These are phyloP conservation scores for Babesia gibsoni DNA, from an alignment of 169 alveolate genomes.

Conservation along the genomic window DNA sequence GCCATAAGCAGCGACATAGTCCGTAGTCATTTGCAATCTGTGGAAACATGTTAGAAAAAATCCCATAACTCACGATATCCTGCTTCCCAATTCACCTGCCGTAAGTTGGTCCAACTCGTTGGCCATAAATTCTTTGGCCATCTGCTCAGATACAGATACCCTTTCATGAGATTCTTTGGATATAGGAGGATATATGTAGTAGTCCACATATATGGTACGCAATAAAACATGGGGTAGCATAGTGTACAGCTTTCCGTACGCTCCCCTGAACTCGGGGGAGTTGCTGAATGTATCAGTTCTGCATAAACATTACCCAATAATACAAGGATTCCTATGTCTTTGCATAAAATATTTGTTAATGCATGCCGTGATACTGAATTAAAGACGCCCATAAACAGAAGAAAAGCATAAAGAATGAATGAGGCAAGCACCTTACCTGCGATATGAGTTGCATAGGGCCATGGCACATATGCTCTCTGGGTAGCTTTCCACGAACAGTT, in stretches of 20 bases:
- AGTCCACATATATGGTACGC: conserved; percentile 65
- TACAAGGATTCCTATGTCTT: too few species aligned
- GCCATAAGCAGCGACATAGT: conserved; percentile 37
- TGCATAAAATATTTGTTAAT: too few species aligned
- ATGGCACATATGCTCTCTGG: conserved; percentile 64
- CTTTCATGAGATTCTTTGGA: background rate
- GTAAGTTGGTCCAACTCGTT: conserved; percentile 69
- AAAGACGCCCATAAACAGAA: too few species aligned
- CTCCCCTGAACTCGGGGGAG: conserved; percentile 65
- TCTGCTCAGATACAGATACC: conserved; percentile 62
- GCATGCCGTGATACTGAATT: too few species aligned
- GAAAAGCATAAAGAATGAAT: background rate
- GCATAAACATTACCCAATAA: background rate
- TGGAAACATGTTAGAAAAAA: background rate
- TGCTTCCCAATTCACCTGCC: conserved; percentile 71
- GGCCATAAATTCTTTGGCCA: conserved; percentile 76
- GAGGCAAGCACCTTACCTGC: conserved; percentile 41
- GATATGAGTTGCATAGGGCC: conserved; percentile 69
- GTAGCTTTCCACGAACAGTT: conserved; percentile 68
- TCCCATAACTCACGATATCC: conserved; percentile 49
- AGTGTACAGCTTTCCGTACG: conserved; percentile 67
- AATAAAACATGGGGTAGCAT: conserved; percentile 71
- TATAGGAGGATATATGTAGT: conserved; percentile 59
- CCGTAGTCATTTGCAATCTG: conserved; percentile 69
- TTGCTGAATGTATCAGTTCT: conserved; percentile 72